Evolutionary conservation across 2,329 filamentous ascomycete species (phyloP), one percentile per base, ranked within the genome.

Genomic region (Didymellaceae sp.): DNA sequence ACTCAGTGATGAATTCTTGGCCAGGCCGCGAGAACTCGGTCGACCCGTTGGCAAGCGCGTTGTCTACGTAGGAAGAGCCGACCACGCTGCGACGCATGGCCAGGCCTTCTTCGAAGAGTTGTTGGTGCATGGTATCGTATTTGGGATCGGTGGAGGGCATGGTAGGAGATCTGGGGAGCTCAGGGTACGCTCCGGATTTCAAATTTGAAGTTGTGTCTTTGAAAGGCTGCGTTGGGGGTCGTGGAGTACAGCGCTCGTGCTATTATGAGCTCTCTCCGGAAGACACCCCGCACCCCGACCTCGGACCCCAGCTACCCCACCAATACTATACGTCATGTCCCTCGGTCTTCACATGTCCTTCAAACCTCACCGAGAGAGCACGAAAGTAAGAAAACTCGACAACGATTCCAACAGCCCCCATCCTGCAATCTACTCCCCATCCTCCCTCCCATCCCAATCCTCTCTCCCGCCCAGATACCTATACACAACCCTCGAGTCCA

Each of bases 1-100:
- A 82, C 70, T 87, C 84, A 0, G 84, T 86, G 1, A 86, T 80
- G 28, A 86, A 76, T 57, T 87, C 81, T 68, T 87, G 85, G 58
- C 82, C 82, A 0, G 85, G 81, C 30, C 76, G 74, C 1, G 82
- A 77, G 68, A 86, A 88, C n/a, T 82, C 79, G 8, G 79, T 81
- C 0, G 81, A 77, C 3, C 80, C 81, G 46, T 80, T 80, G n/a
- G 74, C 73, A 8, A 86, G 74, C 1, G 84, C 79, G 4, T 73
- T 74, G 61, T 85, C 78, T 45, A 87, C 85, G 58, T 86, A 86
- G 30, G 77, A 76, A 46, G 84, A 75, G n/a, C 85, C 85, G 11
- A 84, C 79, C 7, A 87, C 85, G 54, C 77, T 77, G 42, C 80
- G 78, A 26, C 85, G 82, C 64, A 85, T 80, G 61, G 82, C 77